Base-by-base conservation (phyloP, 176 grass and related monocot genomes). In the Chrysopogon serrulatus region DNA sequence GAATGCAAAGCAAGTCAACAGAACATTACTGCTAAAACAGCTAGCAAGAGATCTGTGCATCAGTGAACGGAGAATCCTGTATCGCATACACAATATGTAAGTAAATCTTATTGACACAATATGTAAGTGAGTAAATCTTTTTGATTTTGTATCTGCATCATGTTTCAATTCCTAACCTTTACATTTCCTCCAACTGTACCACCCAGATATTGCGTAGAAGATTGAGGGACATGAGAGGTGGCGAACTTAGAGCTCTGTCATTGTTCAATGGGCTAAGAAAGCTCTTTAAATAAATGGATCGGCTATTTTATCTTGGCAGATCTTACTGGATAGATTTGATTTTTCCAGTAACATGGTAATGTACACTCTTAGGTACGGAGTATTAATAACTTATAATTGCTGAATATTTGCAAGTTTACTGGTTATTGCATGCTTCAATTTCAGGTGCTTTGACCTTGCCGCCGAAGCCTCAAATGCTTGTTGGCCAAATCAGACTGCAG, bases 11-110 rank as follows among this genome's bases (percentile, higher is more conserved):
- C 96, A 94, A 87, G 91, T 83, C 42, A 92, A 73, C 44, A 89
- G 96, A 78, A 95, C 88, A 62, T 74, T 93, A 77, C 85, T 98
- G 42, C 79, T 98, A 62, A 92, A 94, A 92, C 94, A 95, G 76
- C 68, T 98, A 87, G 89, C 96, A 85, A 90, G 66, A 84, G 93
- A 94, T 78, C 80, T 98, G 19, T 95, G 93, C 81, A 95, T 84
- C 65, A 95, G 91, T 47, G 96, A 98, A 85, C 89, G 89, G 51
- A 94, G 91, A 82, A 98, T 98, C 78, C 78, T 98, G 28, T 98
- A 94, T 61, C 92, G 93, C 31, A n/a, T n/a, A 81, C 93, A 84
- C 93, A 95, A 98, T 95, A 90, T 48, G 93, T 95, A 92, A 40
- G 12, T 33, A 61, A 31, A 57, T 12, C 18, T 79, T 81, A 21